Evolutionary conservation across 2,329 filamentous ascomycete species (phyloP), one percentile per base, ranked within the genome.

Genomic region (Penicillium sp.): DNA sequence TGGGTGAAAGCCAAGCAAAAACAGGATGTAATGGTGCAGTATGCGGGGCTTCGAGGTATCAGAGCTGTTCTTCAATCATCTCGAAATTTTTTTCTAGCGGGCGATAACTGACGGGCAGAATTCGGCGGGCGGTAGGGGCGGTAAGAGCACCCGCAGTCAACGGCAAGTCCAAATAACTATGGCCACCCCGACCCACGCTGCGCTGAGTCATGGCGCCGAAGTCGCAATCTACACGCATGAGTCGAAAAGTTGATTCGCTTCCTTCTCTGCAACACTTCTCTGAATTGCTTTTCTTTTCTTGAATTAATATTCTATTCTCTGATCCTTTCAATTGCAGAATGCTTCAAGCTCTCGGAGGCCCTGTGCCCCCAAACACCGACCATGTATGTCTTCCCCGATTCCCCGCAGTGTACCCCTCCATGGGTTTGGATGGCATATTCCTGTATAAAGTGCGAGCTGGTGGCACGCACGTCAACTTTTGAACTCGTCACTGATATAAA

Each of bases 331-430:
- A 14, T 42, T 51, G 48, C 58, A 67, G 42, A 39, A 79, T 79
- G 76, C 67, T 73, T 38, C 74, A 76, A 62, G 69, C 68, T 38
- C 58, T 90, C 39, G 90, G 90, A 69, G 87, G 90, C 70, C 85
- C 90, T 5, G 90, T 94, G 61, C 90, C 90, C 57, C 84, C 88
- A 41, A 87, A 93, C 73, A 93, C 90, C 58, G 86, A 88, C 59
- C 90, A 94, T 81, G 90, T 92, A 81, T 79, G 86, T 82, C 59
- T 55, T 41, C 47, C 28, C 35, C 47, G 54, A 25, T 53, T 49
- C 69, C 69, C 63, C 67, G 62, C 62, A 54, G 59, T 55, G 52
- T 61, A 62, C 69, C 59, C 64, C 67, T 64, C 68, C 49, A 65
- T 65, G 55, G 55, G n/a, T 62, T 58, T 54, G 38, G 17, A 11